Conservation (phyloP, 1,284 basidiomycete species). For the Cryptococcus sp. region DNA sequence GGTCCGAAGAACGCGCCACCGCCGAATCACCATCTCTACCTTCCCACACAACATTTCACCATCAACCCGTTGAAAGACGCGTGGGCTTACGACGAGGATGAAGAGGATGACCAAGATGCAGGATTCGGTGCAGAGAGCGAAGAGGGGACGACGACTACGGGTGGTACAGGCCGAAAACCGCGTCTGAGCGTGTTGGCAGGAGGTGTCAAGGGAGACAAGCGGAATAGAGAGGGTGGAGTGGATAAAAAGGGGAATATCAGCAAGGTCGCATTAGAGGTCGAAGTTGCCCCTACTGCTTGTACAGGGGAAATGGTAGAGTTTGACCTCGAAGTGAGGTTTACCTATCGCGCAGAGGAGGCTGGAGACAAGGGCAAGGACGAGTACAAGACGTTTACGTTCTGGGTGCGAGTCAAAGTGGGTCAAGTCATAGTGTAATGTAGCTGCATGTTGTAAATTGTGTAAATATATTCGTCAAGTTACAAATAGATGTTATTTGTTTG, state of each 20-base stretch:
- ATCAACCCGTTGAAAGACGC: slow-evolving; percentile 87
- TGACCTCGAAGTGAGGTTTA: slow-evolving; percentile 88
- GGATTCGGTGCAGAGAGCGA: slow-evolving; percentile 38
- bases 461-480: too few species aligned
- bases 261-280: slow-evolving; percentile 61
- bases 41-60: slow-evolving; percentile 73
- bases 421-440: slow-evolving; percentile 15
- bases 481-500: too few species aligned
- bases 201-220: slow-evolving; percentile 10
- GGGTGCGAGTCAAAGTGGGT: slow-evolving; percentile 44
- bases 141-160: slow-evolving; percentile 56
- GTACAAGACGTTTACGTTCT: slow-evolving; percentile 52
- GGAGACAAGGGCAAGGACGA: slow-evolving; percentile 31
- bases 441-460: neutral
- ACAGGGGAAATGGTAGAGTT: slow-evolving; percentile 28
- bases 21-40: slow-evolving; percentile 56
- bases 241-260: slow-evolving; percentile 75
- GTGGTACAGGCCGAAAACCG: slow-evolving; percentile 57
- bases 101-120: slow-evolving; percentile 69
- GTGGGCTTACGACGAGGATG: slow-evolving; percentile 88
- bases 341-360: slow-evolving; percentile 80
- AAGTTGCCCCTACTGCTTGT: slow-evolving; percentile 22
- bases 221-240: slow-evolving; percentile 30
- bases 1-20: slow-evolving; percentile 20
- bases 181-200: slow-evolving; percentile 30